Percentiles rank a stretch among this genome's conserved stretches.
Conservation (phyloP, 495 filamentous ascomycete genomes). For the Chaetomidium leptoderma region DNA sequence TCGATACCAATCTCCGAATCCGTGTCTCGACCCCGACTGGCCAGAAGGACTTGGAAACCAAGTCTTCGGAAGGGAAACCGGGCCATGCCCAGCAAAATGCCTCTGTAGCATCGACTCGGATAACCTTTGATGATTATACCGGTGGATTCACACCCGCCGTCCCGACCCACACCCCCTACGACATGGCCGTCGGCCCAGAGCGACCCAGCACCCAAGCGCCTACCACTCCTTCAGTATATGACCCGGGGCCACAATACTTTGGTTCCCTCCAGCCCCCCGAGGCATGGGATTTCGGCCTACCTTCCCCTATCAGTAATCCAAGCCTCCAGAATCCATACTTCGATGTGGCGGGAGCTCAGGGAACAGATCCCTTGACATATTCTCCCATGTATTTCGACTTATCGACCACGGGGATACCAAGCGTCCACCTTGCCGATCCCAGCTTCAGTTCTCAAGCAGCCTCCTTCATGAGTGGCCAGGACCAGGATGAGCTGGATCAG, state of each 20-base stretch:
- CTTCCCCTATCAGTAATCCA: neutral
- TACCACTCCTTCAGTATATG: too few species aligned
- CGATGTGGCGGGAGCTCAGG: neutral
- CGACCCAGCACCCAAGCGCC: neutral
- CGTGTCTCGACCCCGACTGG: conserved; percentile 30
- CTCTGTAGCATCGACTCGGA: neutral
- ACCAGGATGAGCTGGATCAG: neutral
- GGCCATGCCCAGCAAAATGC: neutral
- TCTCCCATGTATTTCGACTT: neutral
- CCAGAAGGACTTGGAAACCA: conserved; percentile 23
- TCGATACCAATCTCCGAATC: conserved; percentile 35
- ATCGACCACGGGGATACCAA: neutral
- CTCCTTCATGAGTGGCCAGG: neutral
- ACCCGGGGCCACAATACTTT: neutral
- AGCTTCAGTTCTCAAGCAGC: neutral
- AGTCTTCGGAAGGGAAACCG: neutral
- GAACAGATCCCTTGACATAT: neutral
- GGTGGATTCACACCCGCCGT: neutral
- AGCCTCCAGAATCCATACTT: neutral
- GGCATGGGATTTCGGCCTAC: neutral
- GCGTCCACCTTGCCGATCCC: neutral
- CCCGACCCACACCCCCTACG: neutral
- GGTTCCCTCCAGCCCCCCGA: neutral
- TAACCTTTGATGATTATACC: neutral
- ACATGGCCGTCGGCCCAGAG: neutral